Evolutionary conservation across 2,329 filamentous ascomycete species (phyloP), one percentile per base, ranked within the genome.

Genomic region (Taxawa tesnikishii): DNA sequence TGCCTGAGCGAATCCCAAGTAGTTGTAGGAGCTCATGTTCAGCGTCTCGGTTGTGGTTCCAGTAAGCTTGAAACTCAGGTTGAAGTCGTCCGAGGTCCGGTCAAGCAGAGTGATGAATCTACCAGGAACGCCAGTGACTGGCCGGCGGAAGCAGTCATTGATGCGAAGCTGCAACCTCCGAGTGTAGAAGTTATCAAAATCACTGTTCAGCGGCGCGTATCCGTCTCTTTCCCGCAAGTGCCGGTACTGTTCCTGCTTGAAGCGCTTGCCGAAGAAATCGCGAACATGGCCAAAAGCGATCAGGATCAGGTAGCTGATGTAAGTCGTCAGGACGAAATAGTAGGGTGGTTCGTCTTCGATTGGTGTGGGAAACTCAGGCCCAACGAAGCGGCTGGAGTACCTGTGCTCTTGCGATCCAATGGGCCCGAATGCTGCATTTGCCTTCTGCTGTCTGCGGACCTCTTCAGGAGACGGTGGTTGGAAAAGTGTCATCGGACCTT

Each of bases 11-110:
- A 98, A 98, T 26, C 90, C 90, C 15, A 98, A 81, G 54, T 98
- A 98, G 60, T 98, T 98, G 70, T 98, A 98, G 1, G 90, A 98
- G 64, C 88, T 94, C 79, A 98, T 81, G 62, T 98, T 98, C 48
- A 98, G 66, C 0, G 90, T 96, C 59, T 98, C 84, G 1, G 88
- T 96, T 37, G 75, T 79, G 29, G 84, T 93, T 36, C 90, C 90
- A 2, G 83, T 87, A 57, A 85, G 77, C 53, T 82, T 74, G 65
- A 94, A 98, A 37, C 80, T 79, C 49, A 79, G 71, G 62, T 98
- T 98, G 66, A 83, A 85, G 53, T 98, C 84, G 51, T 88, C 73
- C 3, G 87, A 93, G 46, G 75, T 79, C 50, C 90, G 83, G 57
- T 96, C 88, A 45, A 96, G 71, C 24, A 98, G 68, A 15, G 83